A percentile compares a stretch with the other conserved stretches of the same genome.
Conservation (phyloP, 371 early-diverging fungal species). For the Apophysomyces variabilis region DNA sequence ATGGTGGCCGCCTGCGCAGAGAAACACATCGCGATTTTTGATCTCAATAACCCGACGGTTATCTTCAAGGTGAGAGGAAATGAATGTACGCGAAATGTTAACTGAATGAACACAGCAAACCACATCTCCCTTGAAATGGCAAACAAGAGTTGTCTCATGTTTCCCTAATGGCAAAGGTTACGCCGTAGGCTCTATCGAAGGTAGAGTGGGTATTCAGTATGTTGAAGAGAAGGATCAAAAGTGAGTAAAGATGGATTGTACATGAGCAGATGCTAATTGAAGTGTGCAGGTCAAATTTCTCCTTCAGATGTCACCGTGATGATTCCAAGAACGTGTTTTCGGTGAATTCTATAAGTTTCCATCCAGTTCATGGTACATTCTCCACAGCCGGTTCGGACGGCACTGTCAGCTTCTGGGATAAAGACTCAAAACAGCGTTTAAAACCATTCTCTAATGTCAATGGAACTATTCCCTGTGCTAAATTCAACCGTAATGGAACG, state of each 20-base stretch:
- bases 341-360: constrained; percentile 84
- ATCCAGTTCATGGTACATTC: constrained; percentile 90
- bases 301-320: constrained; percentile 94
- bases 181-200: constrained; percentile 91
- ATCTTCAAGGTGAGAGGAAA: constrained; percentile 64
- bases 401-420: constrained; percentile 90
- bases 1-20: constrained; percentile 54
- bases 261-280: not conserved
- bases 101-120: constrained; percentile 21
- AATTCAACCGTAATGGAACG: constrained; percentile 84
- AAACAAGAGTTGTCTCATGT: constrained; percentile 80
- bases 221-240: constrained; percentile 75
- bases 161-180: constrained; percentile 84
- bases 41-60: constrained; percentile 78
- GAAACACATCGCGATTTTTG: constrained; percentile 75
- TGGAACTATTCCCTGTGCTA: constrained; percentile 75
- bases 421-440: constrained; percentile 84
- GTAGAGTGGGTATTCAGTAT: constrained; percentile 90
- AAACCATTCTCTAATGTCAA: constrained; percentile 63
- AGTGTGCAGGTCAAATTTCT: constrained; percentile 68
- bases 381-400: constrained; percentile 94
- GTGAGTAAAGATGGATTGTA: constrained; percentile 4
- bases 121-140: constrained; percentile 72
- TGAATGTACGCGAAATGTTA: too few species aligned
- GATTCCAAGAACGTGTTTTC: constrained; percentile 73